These are phyloP conservation scores for Fusarium concolor DNA, from an alignment of 2,329 filamentous ascomycete genomes.

Conservation along the genomic window DNA sequence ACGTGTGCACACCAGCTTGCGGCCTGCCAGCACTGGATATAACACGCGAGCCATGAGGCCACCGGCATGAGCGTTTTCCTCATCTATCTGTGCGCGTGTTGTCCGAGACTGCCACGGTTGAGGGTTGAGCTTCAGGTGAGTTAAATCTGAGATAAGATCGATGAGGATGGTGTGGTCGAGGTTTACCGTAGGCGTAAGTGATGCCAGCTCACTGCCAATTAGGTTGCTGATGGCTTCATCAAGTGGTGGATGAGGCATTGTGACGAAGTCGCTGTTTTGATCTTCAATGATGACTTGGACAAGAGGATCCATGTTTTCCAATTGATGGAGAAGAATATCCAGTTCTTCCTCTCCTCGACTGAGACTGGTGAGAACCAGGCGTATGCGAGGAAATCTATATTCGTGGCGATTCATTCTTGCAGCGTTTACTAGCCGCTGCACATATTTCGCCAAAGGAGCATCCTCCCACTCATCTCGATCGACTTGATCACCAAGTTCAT, in stretches of 20 bases:
- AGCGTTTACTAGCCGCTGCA: constrained; percentile 51
- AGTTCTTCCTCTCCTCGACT: constrained; percentile 44
- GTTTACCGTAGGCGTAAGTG: constrained; percentile 53
- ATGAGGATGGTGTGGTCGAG: constrained; percentile 57
- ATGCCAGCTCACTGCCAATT: constrained; percentile 47
- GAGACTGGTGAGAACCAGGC: constrained; percentile 52
- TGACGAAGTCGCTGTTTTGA: constrained; percentile 44
- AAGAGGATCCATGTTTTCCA: constrained; percentile 46
- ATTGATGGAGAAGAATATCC: constrained; percentile 50
- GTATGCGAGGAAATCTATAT: constrained; percentile 52
- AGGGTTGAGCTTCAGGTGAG: constrained; percentile 50
- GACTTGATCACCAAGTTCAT: constrained; percentile 48
- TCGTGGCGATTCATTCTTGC: constrained; percentile 53
- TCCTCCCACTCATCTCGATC: constrained; percentile 52
- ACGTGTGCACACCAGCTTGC: constrained; percentile 53
- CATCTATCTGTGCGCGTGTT: constrained; percentile 51
- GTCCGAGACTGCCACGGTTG: constrained; percentile 51
- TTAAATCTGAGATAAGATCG: constrained; percentile 56
- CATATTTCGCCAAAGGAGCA: constrained; percentile 49
- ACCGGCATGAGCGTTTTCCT: constrained; percentile 47
- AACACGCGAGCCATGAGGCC: constrained; percentile 52
- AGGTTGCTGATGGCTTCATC: constrained; percentile 48
- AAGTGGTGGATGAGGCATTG: constrained; percentile 39
- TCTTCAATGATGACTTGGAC: constrained; percentile 52
- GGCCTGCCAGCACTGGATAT: constrained; percentile 51